Evolutionary conservation across 495 filamentous ascomycete genomes (phyloP).

Genomic region (Astrothelium subdiscretum): DNA sequence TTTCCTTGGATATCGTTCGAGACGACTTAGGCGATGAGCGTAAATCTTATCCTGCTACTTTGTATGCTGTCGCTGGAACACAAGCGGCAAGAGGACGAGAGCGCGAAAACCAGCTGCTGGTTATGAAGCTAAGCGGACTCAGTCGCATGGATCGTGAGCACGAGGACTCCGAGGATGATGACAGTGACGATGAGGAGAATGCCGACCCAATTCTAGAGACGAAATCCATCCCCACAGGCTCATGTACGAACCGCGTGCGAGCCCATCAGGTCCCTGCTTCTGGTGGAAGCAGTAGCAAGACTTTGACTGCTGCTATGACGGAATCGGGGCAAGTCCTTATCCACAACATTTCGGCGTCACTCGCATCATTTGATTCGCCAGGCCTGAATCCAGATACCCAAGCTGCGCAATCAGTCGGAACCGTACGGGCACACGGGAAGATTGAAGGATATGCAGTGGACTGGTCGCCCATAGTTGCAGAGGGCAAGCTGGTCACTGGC

Average conservation of each 20-base stretch:
- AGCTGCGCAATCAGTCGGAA: slow-evolving; percentile 74
- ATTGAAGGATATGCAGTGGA: slow-evolving; percentile 85
- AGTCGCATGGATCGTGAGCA: slow-evolving; percentile 67
- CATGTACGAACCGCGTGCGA: slow-evolving; percentile 88
- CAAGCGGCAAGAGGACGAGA: slow-evolving; percentile 66
- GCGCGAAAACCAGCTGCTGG: slow-evolving; percentile 83
- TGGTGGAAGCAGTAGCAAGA: slow-evolving; percentile 47
- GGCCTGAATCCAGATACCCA: slow-evolving; percentile 67
- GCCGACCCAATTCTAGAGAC: slow-evolving; percentile 90
- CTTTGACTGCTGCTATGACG: slow-evolving; percentile 80
- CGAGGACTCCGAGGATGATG: slow-evolving; percentile 57
- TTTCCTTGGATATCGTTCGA: slow-evolving; percentile 85
- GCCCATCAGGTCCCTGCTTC: slow-evolving; percentile 60
- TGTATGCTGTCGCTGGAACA: slow-evolving; percentile 88
- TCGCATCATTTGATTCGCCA: slow-evolving; percentile 76
- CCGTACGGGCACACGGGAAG: slow-evolving; percentile 77
- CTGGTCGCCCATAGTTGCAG: slow-evolving; percentile 69
- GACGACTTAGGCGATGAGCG: slow-evolving; percentile 84
- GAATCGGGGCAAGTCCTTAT: slow-evolving; percentile 82
- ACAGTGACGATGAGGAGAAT: slow-evolving; percentile 60
- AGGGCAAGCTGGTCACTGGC: slow-evolving; percentile 80
- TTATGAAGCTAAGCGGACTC: slow-evolving; percentile 88
- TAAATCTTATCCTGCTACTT: slow-evolving; percentile 79
- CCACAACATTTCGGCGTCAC: slow-evolving; percentile 82
- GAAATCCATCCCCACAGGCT: slow-evolving; percentile 69